Evolutionary conservation across 2,329 filamentous ascomycete genomes (phyloP), one percentile per base, ranked within the genome.

Genomic region (Paradendryphiella salina): DNA sequence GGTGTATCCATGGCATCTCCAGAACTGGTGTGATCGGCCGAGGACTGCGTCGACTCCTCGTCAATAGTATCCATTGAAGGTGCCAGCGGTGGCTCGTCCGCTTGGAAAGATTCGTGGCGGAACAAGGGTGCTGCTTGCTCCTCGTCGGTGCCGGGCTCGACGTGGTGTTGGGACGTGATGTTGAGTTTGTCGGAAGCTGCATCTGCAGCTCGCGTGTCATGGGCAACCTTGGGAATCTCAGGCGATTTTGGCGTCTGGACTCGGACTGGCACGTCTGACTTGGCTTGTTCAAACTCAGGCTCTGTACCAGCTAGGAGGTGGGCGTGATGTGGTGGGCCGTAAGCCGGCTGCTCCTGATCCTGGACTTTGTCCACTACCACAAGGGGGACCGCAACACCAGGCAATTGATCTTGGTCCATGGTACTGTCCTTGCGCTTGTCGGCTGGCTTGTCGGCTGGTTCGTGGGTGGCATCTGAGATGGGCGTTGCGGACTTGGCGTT

Each of bases 181-280:
- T 69, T 45, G 33, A 70, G 50, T 36, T 67, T 51, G 42, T 76
- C 69, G 31, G 71, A 71, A 29, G 68, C 51, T 20, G 70, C 69
- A 53, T 75, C 72, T 10, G 67, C 59, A 10, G 66, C 57, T 36
- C 63, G 57, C 26, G 64, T 54, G 21, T 70, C 63, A 51, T 71
- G 66, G 1, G 73, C 70, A 33, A 69, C 53, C 40, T 70, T 70
- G 6, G 73, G 71, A 5, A 65, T 42, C 13, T 56, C 42, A 18
- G 50, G 38, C 11, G 52, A 33, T 11, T 57, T 41, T 8, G 41
- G 46, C 18, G 47, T 35, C 34, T 60, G 51, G 21, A 47, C 10
- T 14, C 59, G 37, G 11, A 52, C 36, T 8, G 62, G 48, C 26
- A 54, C 29, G 21, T 66, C 56, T 13, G 52, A 42, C 17, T 52